phyloP scores from a whole-genome alignment of 441 rosid species.

The Populus tomentosa region DNA sequence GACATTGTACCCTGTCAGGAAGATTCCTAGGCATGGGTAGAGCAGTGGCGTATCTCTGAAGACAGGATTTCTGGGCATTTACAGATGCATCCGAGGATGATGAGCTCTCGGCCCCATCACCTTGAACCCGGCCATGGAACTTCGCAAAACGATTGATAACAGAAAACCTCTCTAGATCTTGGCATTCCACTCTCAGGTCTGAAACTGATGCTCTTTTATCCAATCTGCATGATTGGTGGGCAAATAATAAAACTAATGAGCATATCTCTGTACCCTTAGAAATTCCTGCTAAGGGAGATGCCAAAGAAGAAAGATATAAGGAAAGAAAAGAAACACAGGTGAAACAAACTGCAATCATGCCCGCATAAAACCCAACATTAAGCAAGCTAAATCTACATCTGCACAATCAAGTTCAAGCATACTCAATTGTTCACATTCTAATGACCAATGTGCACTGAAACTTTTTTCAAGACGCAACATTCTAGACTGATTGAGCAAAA shows the following conservation, averaged over 20 bases:
- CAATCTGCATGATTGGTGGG: slow-evolving; percentile 42
- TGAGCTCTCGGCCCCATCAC: slow-evolving; percentile 39
- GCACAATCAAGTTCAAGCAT: no score
- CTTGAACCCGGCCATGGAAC: slow-evolving; percentile 62
- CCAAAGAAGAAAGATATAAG: slow-evolving; percentile 36
- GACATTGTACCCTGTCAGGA: slow-evolving; percentile 75
- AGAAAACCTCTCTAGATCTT: slow-evolving; percentile 76
- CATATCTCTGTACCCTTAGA: slow-evolving; percentile 55
- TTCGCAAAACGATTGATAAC: slow-evolving; percentile 91
- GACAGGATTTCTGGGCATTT: slow-evolving; percentile 38
- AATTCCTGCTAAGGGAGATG: slow-evolving; percentile 28
- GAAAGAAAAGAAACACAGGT: no score
- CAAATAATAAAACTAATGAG: neutral
- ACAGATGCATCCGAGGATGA: slow-evolving; percentile 31
- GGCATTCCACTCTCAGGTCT: slow-evolving; percentile 76
- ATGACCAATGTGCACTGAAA: no score
- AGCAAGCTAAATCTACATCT: no score
- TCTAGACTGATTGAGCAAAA: no score
- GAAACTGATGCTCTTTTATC: slow-evolving; percentile 56
- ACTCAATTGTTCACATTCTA: no score
- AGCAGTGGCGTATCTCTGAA: slow-evolving; percentile 78
- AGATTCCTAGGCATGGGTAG: slow-evolving; percentile 65
- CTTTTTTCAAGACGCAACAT: no score
- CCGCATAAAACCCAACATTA: no score
- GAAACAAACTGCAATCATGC: no score